A percentile compares a stretch with the other conserved stretches of the same genome.
Conservation (phyloP, 169 alveolate species). For the Cryptosporidium baileyi region DNA sequence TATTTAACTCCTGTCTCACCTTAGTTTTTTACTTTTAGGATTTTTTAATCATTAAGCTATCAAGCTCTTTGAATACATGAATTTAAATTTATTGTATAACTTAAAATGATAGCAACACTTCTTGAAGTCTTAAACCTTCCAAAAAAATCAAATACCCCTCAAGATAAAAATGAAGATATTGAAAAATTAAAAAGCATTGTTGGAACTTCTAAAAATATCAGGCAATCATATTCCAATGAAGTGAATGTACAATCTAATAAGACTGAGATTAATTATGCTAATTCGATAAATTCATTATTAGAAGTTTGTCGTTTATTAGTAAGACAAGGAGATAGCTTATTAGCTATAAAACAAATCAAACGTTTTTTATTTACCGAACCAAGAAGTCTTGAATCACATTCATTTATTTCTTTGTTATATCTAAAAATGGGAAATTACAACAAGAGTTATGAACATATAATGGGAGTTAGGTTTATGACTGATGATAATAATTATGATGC, state of each 20-base stretch:
- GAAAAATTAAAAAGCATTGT: not conserved
- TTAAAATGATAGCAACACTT: slow-evolving; percentile 18
- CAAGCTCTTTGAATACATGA: too few species aligned
- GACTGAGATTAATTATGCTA: not conserved
- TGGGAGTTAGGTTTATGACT: slow-evolving; percentile 66
- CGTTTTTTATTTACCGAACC: slow-evolving; percentile 62
- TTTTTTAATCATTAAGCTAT: too few species aligned
- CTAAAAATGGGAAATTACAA: slow-evolving; percentile 42
- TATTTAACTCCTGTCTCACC: too few species aligned
- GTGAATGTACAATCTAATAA: too few species aligned
- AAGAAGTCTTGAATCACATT: slow-evolving; percentile 44
- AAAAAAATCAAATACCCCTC: not conserved
- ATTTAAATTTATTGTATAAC: too few species aligned
- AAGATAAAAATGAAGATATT: not conserved
- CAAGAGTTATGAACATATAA: slow-evolving; percentile 40
- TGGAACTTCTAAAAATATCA: not conserved
- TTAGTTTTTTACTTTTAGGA: too few species aligned
- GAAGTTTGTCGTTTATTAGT: slow-evolving; percentile 19
- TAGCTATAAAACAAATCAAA: slow-evolving; percentile 62
- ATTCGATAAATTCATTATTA: slow-evolving; percentile 37
- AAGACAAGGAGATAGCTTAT: slow-evolving; percentile 37
- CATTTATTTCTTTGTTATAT: slow-evolving; percentile 34
- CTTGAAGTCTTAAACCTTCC: slow-evolving; percentile 35
- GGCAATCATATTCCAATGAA: too few species aligned
- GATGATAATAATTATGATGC: slow-evolving; percentile 59